A percentile compares a stretch with the other conserved stretches of the same genome.
phyloP scores from a whole-genome alignment of 2,329 filamentous ascomycete species.

The Botrytis fabae region DNA sequence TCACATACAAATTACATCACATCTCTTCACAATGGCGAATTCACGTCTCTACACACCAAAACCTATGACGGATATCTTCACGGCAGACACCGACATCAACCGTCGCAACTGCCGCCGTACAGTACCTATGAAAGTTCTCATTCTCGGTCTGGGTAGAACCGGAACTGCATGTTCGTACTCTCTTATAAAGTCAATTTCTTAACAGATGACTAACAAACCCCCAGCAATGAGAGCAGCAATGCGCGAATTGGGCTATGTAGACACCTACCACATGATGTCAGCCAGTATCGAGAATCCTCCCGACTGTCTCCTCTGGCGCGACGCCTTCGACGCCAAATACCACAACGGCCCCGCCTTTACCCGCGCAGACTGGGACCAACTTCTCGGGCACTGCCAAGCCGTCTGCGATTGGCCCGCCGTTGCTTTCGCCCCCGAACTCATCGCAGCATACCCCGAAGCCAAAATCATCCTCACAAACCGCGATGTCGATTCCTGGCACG shows the following conservation, averaged over 20 bases:
- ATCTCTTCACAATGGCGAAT: constrained; percentile 27
- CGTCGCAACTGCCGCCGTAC: constrained; percentile 62
- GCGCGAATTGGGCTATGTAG: constrained; percentile 64
- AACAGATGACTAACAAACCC: neutral
- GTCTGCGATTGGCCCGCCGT: constrained; percentile 33
- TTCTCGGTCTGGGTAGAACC: constrained; percentile 68
- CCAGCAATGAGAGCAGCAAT: constrained; percentile 64
- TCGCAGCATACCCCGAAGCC: constrained; percentile 29
- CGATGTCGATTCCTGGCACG: constrained; percentile 30
- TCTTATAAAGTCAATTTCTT: neutral
- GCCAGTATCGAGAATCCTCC: constrained; percentile 67
- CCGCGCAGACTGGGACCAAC: constrained; percentile 67
- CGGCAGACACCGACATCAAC: constrained; percentile 67
- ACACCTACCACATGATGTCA: constrained; percentile 75
- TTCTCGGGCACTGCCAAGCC: constrained; percentile 58
- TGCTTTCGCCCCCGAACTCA: constrained; percentile 39
- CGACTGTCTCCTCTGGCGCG: constrained; percentile 67
- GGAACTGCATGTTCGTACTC: constrained; percentile 63
- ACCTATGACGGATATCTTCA: constrained; percentile 62
- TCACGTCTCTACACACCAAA: constrained; percentile 40
- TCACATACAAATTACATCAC: neutral
- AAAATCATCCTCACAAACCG: constrained; percentile 30
- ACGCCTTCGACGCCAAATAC: constrained; percentile 64
- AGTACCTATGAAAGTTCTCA: constrained; percentile 72
- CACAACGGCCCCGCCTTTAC: constrained; percentile 61